Conservation (phyloP, 2,329 filamentous ascomycete genomes). For the Fusarium sp. region DNA sequence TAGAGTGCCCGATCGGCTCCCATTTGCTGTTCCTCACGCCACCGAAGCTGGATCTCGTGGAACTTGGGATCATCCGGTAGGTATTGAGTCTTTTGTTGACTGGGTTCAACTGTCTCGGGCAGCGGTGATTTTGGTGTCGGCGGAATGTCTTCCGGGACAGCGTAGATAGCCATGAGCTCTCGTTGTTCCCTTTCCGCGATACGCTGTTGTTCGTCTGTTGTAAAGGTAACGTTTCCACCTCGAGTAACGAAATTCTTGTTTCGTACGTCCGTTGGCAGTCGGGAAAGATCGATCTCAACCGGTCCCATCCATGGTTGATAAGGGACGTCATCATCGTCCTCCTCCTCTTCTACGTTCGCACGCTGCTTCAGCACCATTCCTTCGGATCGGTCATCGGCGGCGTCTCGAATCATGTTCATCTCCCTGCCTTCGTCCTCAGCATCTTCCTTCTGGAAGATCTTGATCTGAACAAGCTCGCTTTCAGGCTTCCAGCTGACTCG, state of each 20-base stretch:
- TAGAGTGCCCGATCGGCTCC: constrained; percentile 61
- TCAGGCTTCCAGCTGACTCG: constrained; percentile 81
- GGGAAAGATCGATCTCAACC: constrained; percentile 62
- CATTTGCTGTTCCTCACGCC: constrained; percentile 63
- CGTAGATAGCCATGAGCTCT: constrained; percentile 75
- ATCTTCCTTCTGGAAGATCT: constrained; percentile 80
- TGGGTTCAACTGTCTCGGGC: constrained; percentile 51
- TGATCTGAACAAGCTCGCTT: constrained; percentile 75
- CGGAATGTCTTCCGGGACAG: constrained; percentile 68
- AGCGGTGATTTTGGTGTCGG: constrained; percentile 69
- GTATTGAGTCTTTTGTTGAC: constrained; percentile 52
- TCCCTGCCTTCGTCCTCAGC: constrained; percentile 79
- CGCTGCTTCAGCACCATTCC: constrained; percentile 77
- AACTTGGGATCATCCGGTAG: constrained; percentile 60
- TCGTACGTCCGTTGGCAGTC: constrained; percentile 62
- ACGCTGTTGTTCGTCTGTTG: constrained; percentile 69
- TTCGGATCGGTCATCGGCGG: constrained; percentile 80
- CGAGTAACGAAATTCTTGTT: constrained; percentile 68
- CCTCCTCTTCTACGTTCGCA: constrained; percentile 64
- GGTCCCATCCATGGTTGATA: constrained; percentile 69
- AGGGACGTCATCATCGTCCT: constrained; percentile 71
- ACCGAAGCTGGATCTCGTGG: constrained; percentile 66
- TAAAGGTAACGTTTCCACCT: constrained; percentile 66
- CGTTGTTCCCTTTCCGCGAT: constrained; percentile 71
- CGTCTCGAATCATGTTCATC: constrained; percentile 78